Evolutionary conservation across 1,284 basidiomycete species (phyloP).

Genomic region (Pterulicium gracile): DNA sequence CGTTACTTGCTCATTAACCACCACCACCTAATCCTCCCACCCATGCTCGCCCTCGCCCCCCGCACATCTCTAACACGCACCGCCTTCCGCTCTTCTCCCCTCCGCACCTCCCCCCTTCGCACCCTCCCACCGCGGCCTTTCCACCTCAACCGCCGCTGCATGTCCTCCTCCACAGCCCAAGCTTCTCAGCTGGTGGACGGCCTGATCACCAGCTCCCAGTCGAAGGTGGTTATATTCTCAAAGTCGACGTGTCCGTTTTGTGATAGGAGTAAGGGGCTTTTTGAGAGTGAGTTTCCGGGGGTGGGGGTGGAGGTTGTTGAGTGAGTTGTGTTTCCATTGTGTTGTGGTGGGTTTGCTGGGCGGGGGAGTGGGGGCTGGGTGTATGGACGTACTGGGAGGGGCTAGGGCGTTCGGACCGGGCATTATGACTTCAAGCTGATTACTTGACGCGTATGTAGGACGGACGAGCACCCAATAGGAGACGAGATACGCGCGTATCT

Average conservation of each 20-base stretch:
- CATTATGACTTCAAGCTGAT: neutral
- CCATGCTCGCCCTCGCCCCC: neutral
- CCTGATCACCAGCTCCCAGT: slow-evolving; percentile 28
- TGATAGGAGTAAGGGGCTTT: slow-evolving; percentile 33
- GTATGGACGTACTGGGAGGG: no score
- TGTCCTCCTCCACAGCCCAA: neutral
- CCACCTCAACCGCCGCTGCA: neutral
- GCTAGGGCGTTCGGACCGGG: no score
- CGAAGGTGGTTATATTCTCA: slow-evolving; percentile 49
- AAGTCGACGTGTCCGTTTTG: slow-evolving; percentile 46
- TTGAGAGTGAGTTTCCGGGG: slow-evolving; percentile 26
- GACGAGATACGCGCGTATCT: slow-evolving; percentile 37
- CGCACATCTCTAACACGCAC: neutral
- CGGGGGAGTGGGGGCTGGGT: no score
- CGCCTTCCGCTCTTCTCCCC: neutral
- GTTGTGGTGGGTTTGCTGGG: no score
- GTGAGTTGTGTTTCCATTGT: slow-evolving; percentile 23
- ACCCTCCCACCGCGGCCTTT: no score
- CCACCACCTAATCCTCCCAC: neutral
- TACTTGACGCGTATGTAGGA: slow-evolving; percentile 8
- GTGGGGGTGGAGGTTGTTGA: slow-evolving; percentile 33
- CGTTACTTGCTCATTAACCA: no score
- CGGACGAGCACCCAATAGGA: slow-evolving; percentile 27
- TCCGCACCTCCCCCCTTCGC: neutral
- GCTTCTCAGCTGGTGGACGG: neutral